phyloP scores from a whole-genome alignment of 2,329 filamentous ascomycete genomes.

The Aspergillus sp. region DNA sequence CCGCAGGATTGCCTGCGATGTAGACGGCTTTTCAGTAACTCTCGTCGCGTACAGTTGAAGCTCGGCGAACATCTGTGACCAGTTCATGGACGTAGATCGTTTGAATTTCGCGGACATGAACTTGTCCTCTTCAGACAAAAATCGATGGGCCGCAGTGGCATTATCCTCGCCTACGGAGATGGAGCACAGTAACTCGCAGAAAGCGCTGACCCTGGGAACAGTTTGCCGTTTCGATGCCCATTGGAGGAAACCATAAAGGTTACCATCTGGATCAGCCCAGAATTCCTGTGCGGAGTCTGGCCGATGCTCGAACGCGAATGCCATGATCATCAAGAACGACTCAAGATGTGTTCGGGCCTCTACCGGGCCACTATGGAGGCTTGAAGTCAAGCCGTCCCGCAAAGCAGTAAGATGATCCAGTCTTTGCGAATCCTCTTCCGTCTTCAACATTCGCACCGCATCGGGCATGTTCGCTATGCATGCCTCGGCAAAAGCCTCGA shows the following conservation, averaged over 20 bases:
- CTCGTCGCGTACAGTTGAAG: conserved; percentile 80
- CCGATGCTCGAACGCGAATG: conserved; percentile 85
- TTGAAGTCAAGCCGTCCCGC: conserved; percentile 46
- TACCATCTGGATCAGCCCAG: conserved; percentile 90
- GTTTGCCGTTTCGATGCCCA: conserved; percentile 97
- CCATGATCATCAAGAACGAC: conserved; percentile 86
- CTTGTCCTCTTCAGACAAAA: conserved; percentile 81
- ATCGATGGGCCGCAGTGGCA: conserved; percentile 81
- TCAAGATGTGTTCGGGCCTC: conserved; percentile 67
- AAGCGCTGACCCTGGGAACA: conserved; percentile 92
- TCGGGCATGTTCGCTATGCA: conserved; percentile 96
- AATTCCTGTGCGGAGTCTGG: conserved; percentile 84
- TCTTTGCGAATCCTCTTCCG: conserved; percentile 83
- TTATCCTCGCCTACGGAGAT: conserved; percentile 81
- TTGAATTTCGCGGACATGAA: conserved; percentile 76
- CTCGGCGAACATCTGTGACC: conserved; percentile 90
- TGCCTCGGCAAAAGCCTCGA: conserved; percentile 85
- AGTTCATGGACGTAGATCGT: conserved; percentile 81
- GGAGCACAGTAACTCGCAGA: conserved; percentile 92
- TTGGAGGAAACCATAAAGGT: conserved; percentile 89
- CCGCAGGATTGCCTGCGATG: conserved; percentile 59
- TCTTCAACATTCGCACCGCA: conserved; percentile 78
- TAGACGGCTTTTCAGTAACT: conserved; percentile 70
- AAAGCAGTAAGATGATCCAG: conserved; percentile 49
- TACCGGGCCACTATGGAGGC: conserved; percentile 42